These are phyloP conservation scores for Cutaneotrichosporon spelunceum DNA, from an alignment of 1,284 basidiomycete genomes.

Conservation along the genomic window DNA sequence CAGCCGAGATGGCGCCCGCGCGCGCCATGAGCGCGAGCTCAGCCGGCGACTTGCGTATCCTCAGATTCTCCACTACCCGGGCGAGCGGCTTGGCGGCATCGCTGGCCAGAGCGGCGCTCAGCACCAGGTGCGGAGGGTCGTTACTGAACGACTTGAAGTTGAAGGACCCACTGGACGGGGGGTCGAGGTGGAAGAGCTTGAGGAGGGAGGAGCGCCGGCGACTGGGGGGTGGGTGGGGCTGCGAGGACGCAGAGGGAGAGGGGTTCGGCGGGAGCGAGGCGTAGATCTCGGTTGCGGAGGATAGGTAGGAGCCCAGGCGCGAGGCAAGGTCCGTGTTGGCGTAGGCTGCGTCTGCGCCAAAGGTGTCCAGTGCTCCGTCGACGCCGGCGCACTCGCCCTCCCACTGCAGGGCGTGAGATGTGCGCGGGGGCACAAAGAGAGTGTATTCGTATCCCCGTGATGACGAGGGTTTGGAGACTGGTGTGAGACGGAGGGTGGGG, in stretches of 20 bases:
- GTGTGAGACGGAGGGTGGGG: background rate
- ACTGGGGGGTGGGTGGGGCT: constrained; percentile 42
- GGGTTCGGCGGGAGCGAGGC: constrained; percentile 51
- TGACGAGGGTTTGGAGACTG: constrained; percentile 54
- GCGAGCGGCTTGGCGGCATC: constrained; percentile 46
- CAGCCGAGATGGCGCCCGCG: constrained; percentile 52
- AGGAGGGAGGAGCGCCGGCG: constrained; percentile 45
- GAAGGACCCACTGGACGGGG: background rate
- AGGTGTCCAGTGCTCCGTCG: constrained; percentile 61
- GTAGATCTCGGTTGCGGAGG: constrained; percentile 40
- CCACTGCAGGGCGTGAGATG: constrained; percentile 81
- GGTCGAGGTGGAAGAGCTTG: constrained; percentile 37
- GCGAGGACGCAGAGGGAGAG: constrained; percentile 40
- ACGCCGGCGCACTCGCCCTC: constrained; percentile 75
- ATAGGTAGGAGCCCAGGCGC: constrained; percentile 41
- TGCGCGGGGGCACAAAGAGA: constrained; percentile 77
- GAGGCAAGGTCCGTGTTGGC: constrained; percentile 44
- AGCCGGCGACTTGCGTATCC: constrained; percentile 51
- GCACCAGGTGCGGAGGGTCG: constrained; percentile 49
- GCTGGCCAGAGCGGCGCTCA: constrained; percentile 44
- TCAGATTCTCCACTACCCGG: constrained; percentile 48
- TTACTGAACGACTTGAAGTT: constrained; percentile 5
- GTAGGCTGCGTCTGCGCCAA: constrained; percentile 66
- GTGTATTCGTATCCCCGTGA: constrained; percentile 81
- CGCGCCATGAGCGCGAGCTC: constrained; percentile 53